phyloP scores from a whole-genome alignment of 2,329 filamentous ascomycete genomes.

The Fusarium globosum region DNA sequence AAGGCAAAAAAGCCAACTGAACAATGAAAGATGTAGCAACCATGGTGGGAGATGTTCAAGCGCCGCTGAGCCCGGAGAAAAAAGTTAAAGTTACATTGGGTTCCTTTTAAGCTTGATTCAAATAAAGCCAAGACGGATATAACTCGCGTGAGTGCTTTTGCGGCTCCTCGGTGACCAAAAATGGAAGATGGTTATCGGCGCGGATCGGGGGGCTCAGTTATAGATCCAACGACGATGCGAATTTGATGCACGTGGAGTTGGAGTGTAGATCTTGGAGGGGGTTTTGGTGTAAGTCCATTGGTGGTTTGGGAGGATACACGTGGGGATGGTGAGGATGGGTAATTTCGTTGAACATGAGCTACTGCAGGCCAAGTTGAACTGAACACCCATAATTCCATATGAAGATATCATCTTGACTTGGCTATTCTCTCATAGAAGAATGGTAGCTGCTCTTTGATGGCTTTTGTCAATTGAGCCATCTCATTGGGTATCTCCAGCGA shows the following conservation, averaged over 20 bases:
- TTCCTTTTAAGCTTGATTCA: conserved; percentile 31
- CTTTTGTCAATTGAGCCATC: neutral
- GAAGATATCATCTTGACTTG: neutral
- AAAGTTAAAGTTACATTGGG: conserved; percentile 8
- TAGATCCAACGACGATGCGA: conserved; percentile 32
- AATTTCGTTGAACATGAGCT: neutral
- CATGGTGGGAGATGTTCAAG: conserved; percentile 20
- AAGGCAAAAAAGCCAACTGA: conserved; percentile 36
- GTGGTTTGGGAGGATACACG: conserved; percentile 11
- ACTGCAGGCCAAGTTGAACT: neutral
- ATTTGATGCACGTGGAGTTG: conserved; percentile 33
- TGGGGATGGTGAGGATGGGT: conserved; percentile 22
- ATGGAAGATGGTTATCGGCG: conserved; percentile 3
- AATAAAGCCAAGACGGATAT: conserved; percentile 8
- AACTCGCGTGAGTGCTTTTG: conserved; percentile 24
- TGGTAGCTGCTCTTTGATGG: neutral
- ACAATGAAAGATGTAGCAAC: conserved; percentile 27
- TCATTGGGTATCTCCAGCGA: neutral
- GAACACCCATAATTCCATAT: neutral
- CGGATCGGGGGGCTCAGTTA: neutral
- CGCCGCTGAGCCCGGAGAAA: neutral
- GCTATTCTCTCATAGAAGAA: neutral
- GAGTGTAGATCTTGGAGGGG: conserved; percentile 16
- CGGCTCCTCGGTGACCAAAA: conserved; percentile 39
- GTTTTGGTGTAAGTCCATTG: neutral